These are phyloP conservation scores for Lanmaoa pseudosensibilis DNA, from an alignment of 768 basidiomycete species.

Conservation along the genomic window DNA sequence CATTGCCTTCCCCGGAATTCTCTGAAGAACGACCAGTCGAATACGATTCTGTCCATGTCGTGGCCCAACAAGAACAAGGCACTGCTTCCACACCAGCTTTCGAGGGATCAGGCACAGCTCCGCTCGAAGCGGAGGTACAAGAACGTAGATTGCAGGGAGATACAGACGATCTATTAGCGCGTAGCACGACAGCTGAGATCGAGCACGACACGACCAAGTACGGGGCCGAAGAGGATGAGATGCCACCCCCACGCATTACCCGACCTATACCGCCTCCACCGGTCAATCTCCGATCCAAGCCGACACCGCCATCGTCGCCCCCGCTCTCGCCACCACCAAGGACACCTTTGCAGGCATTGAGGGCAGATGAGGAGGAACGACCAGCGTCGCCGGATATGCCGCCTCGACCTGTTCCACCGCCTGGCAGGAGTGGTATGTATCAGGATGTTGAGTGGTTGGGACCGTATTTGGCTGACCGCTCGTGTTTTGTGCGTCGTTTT, in stretches of 20 bases:
- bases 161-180: background rate
- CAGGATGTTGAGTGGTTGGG: background rate
- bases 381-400: conserved; percentile 32
- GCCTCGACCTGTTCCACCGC: conserved; percentile 32
- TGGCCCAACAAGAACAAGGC: conserved; percentile 4
- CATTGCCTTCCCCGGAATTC: background rate
- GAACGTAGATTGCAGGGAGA: background rate
- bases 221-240: conserved; percentile 27
- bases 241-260: conserved; percentile 33
- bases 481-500: background rate
- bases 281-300: conserved; percentile 25
- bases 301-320: conserved; percentile 17
- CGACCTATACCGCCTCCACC: conserved; percentile 37
- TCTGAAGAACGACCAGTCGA: conserved; percentile 9
- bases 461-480: conserved; percentile 1
- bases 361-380: conserved; percentile 23
- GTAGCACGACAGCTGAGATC: background rate
- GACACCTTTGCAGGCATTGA: conserved; percentile 10
- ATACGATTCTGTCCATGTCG: background rate
- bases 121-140: background rate
- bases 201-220: conserved; percentile 5
- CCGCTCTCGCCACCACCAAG: conserved; percentile 16
- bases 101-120: background rate
- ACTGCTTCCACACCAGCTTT: background rate
- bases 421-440: conserved; percentile 30